These are phyloP conservation scores for Carpinus fangiana DNA, from an alignment of 306 rosid genomes.

Conservation along the genomic window DNA sequence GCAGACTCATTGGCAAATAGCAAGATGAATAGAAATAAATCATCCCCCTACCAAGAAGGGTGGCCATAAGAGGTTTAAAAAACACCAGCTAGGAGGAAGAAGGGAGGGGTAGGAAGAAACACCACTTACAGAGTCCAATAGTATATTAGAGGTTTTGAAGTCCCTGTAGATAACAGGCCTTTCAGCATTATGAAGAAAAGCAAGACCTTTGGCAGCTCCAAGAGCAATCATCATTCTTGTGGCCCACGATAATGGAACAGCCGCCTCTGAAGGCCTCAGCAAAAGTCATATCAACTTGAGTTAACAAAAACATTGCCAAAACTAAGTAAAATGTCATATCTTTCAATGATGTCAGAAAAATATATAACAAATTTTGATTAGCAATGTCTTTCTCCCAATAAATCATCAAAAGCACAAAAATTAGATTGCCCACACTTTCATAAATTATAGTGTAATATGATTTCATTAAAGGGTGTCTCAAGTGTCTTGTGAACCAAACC, in stretches of 20 bases:
- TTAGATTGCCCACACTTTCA: not conserved
- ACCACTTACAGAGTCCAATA: conserved; percentile 51
- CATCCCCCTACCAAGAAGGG: not conserved
- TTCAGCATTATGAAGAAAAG: conserved; percentile 67
- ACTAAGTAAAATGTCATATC: not conserved
- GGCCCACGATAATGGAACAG: conserved; percentile 55
- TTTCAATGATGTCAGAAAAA: not conserved
- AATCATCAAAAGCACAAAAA: not conserved
- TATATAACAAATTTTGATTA: not conserved
- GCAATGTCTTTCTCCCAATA: not conserved
- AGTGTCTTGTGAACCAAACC: not conserved
- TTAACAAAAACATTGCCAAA: not conserved
- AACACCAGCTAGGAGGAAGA: conserved; percentile 10
- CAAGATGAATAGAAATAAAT: not conserved
- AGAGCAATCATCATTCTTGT: conserved; percentile 62
- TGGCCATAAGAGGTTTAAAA: not conserved
- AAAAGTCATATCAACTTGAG: conserved; percentile 17
- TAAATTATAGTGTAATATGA: not conserved
- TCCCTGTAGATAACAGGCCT: conserved; percentile 65
- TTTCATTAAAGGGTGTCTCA: not conserved
- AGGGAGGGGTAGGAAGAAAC: not conserved
- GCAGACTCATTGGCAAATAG: conserved; percentile 22
- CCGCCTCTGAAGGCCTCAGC: conserved; percentile 36
- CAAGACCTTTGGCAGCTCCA: conserved; percentile 69
- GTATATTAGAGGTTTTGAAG: conserved; percentile 62